Evolutionary conservation across 139 green algal genomes (phyloP).

Genomic region (Haematococcus sp.): DNA sequence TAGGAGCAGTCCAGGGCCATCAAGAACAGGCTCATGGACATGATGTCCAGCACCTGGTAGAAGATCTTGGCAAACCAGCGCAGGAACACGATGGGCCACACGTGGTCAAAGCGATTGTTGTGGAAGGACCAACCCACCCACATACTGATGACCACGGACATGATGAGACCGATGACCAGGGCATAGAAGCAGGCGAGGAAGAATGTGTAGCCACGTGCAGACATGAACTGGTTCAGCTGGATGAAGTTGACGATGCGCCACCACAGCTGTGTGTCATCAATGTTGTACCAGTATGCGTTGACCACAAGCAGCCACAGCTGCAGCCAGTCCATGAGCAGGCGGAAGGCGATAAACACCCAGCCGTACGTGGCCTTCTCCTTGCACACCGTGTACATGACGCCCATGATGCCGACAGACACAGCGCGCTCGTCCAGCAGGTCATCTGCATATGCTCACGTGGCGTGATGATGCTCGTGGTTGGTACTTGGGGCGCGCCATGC

Average conservation of each 20-base stretch:
- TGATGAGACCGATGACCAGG: neutral
- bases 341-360: neutral
- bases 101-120: constrained; percentile 23
- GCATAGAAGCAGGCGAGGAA: constrained; percentile 15
- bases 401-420: too few species aligned
- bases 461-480: too few species aligned
- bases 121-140: constrained; percentile 22
- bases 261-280: neutral
- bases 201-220: constrained; percentile 7
- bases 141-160: constrained; percentile 1
- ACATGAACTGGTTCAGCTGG: constrained; percentile 16
- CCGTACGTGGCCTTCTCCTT: constrained; percentile 5
- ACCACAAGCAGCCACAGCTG: constrained; percentile 22
- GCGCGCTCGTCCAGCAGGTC: too few species aligned
- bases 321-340: neutral
- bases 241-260: constrained; percentile 23
- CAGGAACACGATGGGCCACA: constrained; percentile 25
- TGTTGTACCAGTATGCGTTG: constrained; percentile 15
- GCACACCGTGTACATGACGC: neutral
- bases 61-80: constrained; percentile 27
- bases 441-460: too few species aligned
- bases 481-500: too few species aligned
- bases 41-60: constrained; percentile 34
- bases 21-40: too few species aligned
- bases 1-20: too few species aligned